Conservation (phyloP, 2,329 filamentous ascomycete species). For the Capronia coronata region DNA sequence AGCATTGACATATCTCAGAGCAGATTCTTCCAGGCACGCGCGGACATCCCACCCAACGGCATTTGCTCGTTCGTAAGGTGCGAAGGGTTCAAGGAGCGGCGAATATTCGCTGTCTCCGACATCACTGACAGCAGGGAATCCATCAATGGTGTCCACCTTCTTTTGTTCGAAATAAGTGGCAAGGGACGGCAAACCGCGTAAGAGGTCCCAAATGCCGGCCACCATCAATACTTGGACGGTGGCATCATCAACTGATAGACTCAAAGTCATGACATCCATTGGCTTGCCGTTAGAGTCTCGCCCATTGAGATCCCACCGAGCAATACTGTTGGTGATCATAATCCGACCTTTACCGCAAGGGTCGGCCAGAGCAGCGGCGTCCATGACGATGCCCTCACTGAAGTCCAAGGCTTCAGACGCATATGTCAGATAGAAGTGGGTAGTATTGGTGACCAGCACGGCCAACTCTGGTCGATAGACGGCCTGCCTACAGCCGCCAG, state of each 20-base stretch:
- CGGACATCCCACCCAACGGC: slow-evolving; percentile 7
- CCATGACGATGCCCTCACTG: slow-evolving; percentile 12
- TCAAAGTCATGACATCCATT: slow-evolving; percentile 24
- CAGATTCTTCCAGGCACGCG: slow-evolving; percentile 8
- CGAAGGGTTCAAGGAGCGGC: not conserved
- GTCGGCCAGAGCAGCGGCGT: slow-evolving; percentile 5
- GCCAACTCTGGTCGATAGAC: slow-evolving; percentile 22
- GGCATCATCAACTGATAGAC: slow-evolving; percentile 23
- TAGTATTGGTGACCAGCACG: slow-evolving; percentile 15
- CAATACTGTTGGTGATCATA: slow-evolving; percentile 27
- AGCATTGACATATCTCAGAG: not conserved
- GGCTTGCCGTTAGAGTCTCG: slow-evolving; percentile 3
- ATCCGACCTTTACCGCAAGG: slow-evolving; percentile 23
- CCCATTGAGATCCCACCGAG: slow-evolving; percentile 18
- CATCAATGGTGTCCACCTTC: not conserved
- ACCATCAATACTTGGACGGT: slow-evolving; percentile 16
- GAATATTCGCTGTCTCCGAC: not conserved
- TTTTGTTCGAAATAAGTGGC: slow-evolving; percentile 3
- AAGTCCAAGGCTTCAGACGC: slow-evolving; percentile 22
- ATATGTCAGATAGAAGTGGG: slow-evolving; percentile 22
- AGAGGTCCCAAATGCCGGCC: slow-evolving; percentile 12
- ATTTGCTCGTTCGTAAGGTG: slow-evolving; percentile 1
- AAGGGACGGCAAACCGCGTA: slow-evolving; percentile 26
- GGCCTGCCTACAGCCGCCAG: slow-evolving; percentile 8
- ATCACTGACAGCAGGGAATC: not conserved